Conservation (phyloP, 1,284 basidiomycete species). For the Gymnopus androsaceus region DNA sequence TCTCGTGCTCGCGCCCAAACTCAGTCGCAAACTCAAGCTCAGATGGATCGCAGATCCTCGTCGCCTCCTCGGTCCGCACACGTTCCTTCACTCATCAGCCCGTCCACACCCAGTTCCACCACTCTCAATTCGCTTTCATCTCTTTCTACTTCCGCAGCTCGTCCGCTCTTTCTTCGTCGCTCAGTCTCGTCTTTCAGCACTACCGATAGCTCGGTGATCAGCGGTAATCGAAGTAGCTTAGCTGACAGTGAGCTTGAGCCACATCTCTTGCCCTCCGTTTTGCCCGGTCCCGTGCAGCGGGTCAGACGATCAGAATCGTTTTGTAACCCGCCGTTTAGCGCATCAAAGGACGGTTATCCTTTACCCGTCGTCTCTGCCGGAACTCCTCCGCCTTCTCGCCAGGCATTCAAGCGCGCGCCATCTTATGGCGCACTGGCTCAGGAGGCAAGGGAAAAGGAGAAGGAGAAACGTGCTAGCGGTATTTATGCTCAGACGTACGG, state of each 20-base stretch:
- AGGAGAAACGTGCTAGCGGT: constrained; percentile 15
- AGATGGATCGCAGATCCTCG: constrained; percentile 32
- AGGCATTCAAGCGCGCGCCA: constrained; percentile 48
- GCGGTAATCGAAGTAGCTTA: constrained; percentile 23
- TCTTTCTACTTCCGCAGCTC: constrained; percentile 28
- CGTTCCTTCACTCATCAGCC: constrained; percentile 45
- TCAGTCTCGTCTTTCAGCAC: constrained; percentile 39
- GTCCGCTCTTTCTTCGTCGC: constrained; percentile 37
- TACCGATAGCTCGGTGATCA: constrained; percentile 29
- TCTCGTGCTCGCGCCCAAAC: constrained; percentile 36
- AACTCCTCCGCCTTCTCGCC: constrained; percentile 22
- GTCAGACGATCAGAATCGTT: constrained; percentile 45
- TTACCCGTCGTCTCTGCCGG: constrained; percentile 7
- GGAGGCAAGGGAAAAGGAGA: constrained; percentile 31
- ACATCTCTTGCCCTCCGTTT: constrained; percentile 22
- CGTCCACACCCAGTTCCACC: constrained; percentile 66
- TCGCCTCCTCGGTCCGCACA: constrained; percentile 40
- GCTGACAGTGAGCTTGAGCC: constrained; percentile 12
- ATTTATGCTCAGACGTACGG: constrained; percentile 17
- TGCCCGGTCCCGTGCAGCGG: constrained; percentile 36
- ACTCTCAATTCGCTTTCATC: constrained; percentile 57
- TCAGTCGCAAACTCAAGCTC: constrained; percentile 20
- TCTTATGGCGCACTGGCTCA: constrained; percentile 48
- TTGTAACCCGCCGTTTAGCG: constrained; percentile 29
- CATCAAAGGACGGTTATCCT: constrained; percentile 1